phyloP scores from a whole-genome alignment of 768 basidiomycete species.

The Tulasnella sp. region DNA sequence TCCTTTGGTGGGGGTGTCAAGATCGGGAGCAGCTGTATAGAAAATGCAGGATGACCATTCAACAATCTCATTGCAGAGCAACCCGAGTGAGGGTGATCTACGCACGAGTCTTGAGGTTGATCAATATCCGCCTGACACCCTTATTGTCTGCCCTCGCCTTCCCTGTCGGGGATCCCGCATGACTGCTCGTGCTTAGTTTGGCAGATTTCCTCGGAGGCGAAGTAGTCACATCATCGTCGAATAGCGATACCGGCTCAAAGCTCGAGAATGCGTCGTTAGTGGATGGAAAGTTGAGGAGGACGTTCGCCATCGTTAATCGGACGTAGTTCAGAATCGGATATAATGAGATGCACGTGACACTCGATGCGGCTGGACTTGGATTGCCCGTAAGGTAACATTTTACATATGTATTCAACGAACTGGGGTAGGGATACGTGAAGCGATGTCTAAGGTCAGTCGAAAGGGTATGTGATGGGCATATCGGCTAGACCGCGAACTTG shows the following conservation, averaged over 20 bases:
- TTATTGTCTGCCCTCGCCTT: not conserved
- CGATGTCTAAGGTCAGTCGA: not conserved
- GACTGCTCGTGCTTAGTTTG: not conserved
- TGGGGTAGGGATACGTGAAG: not conserved
- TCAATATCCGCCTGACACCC: not conserved
- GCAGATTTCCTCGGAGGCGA: constrained; percentile 16
- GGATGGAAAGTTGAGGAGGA: constrained; percentile 7
- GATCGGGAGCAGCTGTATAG: not conserved
- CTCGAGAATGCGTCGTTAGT: constrained; percentile 4
- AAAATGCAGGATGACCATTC: not conserved
- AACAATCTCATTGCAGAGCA: not conserved
- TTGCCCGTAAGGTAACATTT: not conserved
- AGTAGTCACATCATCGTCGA: constrained; percentile 2
- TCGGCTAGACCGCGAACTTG: too few relatives aligned
- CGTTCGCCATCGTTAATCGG: not conserved
- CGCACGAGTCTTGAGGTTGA: not conserved
- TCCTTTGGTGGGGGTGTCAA: not conserved
- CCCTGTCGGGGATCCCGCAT: not conserved
- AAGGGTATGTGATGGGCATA: too few relatives aligned
- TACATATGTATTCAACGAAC: not conserved
- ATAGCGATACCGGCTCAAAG: not conserved
- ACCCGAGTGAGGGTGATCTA: not conserved
- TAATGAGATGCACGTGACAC: not conserved
- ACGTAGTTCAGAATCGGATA: not conserved
- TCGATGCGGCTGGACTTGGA: not conserved